Conservation (phyloP, 768 basidiomycete species). For the Mrakia frigida region DNA sequence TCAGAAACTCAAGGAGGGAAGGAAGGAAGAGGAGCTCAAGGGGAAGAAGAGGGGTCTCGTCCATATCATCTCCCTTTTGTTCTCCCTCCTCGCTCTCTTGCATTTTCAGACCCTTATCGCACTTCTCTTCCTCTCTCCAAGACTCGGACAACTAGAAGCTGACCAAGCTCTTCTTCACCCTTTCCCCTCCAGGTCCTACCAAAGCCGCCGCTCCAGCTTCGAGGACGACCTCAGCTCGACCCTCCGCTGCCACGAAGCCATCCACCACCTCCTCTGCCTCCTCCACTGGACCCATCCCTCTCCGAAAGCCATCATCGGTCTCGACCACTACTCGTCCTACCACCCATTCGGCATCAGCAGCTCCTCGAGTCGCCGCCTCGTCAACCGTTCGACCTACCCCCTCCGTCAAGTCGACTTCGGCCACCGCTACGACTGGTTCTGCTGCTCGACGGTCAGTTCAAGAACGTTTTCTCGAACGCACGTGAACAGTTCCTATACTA, state of each 20-base stretch:
- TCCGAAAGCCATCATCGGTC: slow-evolving; percentile 9
- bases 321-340: slow-evolving; percentile 11
- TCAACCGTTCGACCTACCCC: neutral
- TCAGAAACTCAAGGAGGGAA: neutral
- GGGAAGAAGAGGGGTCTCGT: neutral
- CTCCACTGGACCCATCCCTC: neutral
- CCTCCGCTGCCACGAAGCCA: neutral
- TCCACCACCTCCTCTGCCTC: slow-evolving; percentile 9
- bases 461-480: neutral
- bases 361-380: neutral
- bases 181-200: neutral
- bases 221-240: neutral
- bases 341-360: neutral
- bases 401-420: neutral
- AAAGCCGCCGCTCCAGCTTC: neutral
- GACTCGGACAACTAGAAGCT: neutral
- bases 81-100: neutral
- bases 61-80: too few relatives aligned
- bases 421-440: neutral
- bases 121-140: too few relatives aligned
- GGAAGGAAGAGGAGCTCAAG: neutral
- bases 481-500: too few relatives aligned
- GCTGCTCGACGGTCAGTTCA: slow-evolving; percentile 8
- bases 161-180: neutral
- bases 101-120: neutral